Base-by-base conservation (phyloP, 805 yeast genomes). In the Wickerhamiella australiensis region DNA sequence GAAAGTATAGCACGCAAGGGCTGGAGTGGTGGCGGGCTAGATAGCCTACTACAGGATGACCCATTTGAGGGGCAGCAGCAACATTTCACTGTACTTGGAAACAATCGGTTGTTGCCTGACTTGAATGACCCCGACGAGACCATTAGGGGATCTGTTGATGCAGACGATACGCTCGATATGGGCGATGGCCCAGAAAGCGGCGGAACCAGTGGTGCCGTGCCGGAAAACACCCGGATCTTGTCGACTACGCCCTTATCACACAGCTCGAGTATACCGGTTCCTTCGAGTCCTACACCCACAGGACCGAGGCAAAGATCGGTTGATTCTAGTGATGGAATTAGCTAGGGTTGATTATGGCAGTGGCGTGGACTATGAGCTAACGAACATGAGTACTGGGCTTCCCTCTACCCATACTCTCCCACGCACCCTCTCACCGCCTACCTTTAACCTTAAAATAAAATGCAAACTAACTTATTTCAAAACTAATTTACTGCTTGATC, bases 21-120 rank as follows among this genome's bases (percentile, higher is more conserved):
- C 3, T 80, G 87, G 85, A 74, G 82, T 3, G 95, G 94, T 12
- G 92, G 90, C 23, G 95, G 95, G 0, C 66, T 86, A 29, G 95
- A 85, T 59, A 79, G 75, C 22, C 66, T 83, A 48, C 67, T 83
- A 21, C 68, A 77, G 1, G 68, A 73, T 1, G 92, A 82, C 61
- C 82, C 83, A 1, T 78, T 78, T 57, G 43, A 50, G 12, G 58
- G 47, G 5, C 37, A 25, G 35, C 35, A n/a, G 27, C 26, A 13
- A 11, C 44, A 41, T 15, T 45, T 45, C 35, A 45, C 47, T 3
- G 21, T 45, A 22, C 42, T 45, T 6, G 41, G 17, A 20, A 36
- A 36, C 13, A 17, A 25, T 11, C 12, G 47, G 22, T 9, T 33
- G 33, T 22, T 31, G 22, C 46, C 18, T 9, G 26, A 29, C 7